Evolutionary conservation across 1,139 yeast species (phyloP), one percentile per base, ranked within the genome.

Genomic region (Pneumocystis sp.): DNA sequence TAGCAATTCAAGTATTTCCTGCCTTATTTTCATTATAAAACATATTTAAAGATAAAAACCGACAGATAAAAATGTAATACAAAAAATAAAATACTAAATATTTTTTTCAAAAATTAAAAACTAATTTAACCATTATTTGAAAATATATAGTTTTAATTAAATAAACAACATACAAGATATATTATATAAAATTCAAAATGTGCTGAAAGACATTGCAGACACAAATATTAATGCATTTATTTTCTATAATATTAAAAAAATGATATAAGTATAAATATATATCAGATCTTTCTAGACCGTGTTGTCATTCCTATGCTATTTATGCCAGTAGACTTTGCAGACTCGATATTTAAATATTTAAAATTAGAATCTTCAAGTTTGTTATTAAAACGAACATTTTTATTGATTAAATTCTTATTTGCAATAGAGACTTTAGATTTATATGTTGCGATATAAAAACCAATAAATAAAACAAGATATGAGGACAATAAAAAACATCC

Each of bases 401-500:
- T 50, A 50, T 25, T 40, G 44, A 2, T 50, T 50, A 50, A 3
- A 25, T 25, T 25, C 21, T 50, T 50, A 50, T 50, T 25, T 50
- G 2, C n/a, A 3, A 1, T 12, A 25, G 34, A 25, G 10, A 3
- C 34, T 25, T 50, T 50, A 34, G 62, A 59, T 44, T 56, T 56
- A 25, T 50, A 50, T 10, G 57, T 50, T 50, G 34, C 57, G 10
- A 6, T 1, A 25, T 50, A 50, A 25, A 50, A 50, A 50, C 57
- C 87, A 76, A 93, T 89, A 81, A 93, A 93, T 75, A 93, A 82
- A 69, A 93, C 81, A 80, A 93, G 82, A 79, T 93, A 93, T 67
- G 95, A 86, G 65, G 96, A 86, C 77, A 93, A 82, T 73, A 93
- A 88, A 75, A 86, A 82, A 77, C 91, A 89, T 56, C 98, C 98